A percentile compares a stretch with the other conserved stretches of the same genome.
These are phyloP conservation scores for Hamamelis virginiana DNA, from an alignment of 164 flowering plant genomes.

Conservation along the genomic window DNA sequence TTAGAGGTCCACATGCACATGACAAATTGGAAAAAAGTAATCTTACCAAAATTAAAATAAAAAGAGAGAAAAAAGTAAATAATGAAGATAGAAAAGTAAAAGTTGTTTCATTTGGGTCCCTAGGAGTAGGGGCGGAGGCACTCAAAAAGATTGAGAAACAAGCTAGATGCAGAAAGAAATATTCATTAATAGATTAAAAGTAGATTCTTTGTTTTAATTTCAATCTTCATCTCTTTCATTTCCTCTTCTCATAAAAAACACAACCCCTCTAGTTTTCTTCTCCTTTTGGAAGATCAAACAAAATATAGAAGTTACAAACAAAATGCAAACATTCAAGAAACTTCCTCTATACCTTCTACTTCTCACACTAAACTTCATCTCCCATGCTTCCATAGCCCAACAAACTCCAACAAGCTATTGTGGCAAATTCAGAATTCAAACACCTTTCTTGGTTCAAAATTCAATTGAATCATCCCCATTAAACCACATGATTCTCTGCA, in stretches of 20 bases:
- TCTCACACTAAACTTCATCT: conserved; percentile 13
- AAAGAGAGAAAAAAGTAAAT: background rate
- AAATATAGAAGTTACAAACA: conserved; percentile 2
- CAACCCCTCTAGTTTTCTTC: background rate
- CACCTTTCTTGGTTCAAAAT: conserved; percentile 27
- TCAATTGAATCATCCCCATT: conserved; percentile 16
- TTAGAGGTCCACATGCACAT: background rate
- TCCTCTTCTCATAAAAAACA: conserved; percentile 5
- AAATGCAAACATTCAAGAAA: conserved; percentile 27
- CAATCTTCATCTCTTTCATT: conserved; percentile 1
- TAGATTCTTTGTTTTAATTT: conserved; percentile 13
- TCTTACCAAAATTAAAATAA: too few species aligned
- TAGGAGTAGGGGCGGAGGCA: too few species aligned
- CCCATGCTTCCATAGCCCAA: conserved; percentile 19
- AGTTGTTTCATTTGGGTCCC: background rate
- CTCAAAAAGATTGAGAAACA: background rate
- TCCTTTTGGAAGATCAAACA: conserved; percentile 2
- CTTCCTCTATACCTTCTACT: conserved; percentile 20
- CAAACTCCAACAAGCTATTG: conserved; percentile 22
- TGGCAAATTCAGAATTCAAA: conserved; percentile 37
- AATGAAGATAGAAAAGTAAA: background rate
- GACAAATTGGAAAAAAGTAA: background rate
- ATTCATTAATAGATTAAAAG: conserved; percentile 6
- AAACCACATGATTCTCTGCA: conserved; percentile 41
- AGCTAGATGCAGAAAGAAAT: background rate